Percentiles rank a stretch among this genome's conserved stretches.
Conservation (phyloP, 208 protist genomes). For the Trypanosomatidae sp. region DNA sequence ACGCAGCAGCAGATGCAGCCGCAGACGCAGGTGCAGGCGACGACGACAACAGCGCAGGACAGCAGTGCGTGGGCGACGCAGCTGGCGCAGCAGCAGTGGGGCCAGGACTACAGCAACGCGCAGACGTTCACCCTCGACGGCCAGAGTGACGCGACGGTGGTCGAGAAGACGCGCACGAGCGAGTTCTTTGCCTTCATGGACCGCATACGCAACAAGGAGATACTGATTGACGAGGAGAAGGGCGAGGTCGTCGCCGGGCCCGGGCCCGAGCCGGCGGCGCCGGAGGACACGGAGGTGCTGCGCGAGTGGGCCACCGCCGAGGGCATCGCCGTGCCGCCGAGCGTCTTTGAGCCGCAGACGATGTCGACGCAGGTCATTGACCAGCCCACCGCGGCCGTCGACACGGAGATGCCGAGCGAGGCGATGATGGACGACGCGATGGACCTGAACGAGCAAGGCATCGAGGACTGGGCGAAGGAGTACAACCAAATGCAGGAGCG, state of each 20-base stretch:
- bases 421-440: conserved; percentile 2
- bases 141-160: conserved; percentile 22
- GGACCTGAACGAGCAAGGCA: conserved; percentile 9
- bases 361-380: neutral
- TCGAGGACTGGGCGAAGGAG: conserved; percentile 70
- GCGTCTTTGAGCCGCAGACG: conserved; percentile 16
- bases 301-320: conserved; percentile 23
- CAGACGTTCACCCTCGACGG: conserved; percentile 40
- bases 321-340: conserved; percentile 32
- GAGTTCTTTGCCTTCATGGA: conserved; percentile 81
- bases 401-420: neutral
- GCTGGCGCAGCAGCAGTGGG: conserved; percentile 50
- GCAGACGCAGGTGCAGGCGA: conserved; percentile 5
- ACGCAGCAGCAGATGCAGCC: conserved; percentile 10
- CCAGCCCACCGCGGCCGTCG: neutral
- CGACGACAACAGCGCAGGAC: conserved; percentile 5
- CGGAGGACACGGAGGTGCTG: conserved; percentile 49
- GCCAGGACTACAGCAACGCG: conserved; percentile 52
- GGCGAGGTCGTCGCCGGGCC: conserved; percentile 54
- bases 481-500: conserved; percentile 54
- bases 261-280: conserved; percentile 30
- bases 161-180: conserved; percentile 44
- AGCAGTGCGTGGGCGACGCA: conserved; percentile 42
- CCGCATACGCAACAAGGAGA: conserved; percentile 40
- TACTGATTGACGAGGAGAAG: conserved; percentile 75